phyloP scores from a whole-genome alignment of 805 yeast genomes.

The Kodamaea neixiangensis region DNA sequence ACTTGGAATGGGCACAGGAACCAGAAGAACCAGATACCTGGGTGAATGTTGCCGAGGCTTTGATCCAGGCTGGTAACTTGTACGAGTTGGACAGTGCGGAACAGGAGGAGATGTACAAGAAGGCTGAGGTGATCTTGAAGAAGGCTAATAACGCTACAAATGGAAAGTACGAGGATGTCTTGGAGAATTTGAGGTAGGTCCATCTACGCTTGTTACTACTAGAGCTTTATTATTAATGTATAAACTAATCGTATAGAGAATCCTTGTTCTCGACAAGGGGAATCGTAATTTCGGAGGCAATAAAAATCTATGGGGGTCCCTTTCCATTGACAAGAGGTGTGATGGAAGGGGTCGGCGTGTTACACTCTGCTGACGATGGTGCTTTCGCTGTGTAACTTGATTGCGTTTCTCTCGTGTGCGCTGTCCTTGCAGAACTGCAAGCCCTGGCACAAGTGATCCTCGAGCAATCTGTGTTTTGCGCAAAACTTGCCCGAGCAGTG shows the following conservation, averaged over 20 bases:
- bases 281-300: constrained; percentile 5
- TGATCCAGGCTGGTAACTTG: constrained; percentile 76
- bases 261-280: constrained; percentile 2
- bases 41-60: constrained; percentile 85
- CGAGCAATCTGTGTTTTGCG: constrained; percentile 82
- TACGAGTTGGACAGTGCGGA: constrained; percentile 62
- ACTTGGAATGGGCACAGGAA: constrained; percentile 59
- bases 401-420: constrained; percentile 81
- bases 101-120: constrained; percentile 64
- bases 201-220: too few relatives aligned
- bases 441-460: constrained; percentile 80
- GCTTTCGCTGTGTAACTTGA: constrained; percentile 79
- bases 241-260: too few relatives aligned
- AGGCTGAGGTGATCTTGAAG: constrained; percentile 67
- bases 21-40: constrained; percentile 77
- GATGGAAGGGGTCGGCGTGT: too few relatives aligned
- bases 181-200: constrained; percentile 47
- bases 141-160: constrained; percentile 80
- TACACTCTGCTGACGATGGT: constrained; percentile 74
- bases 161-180: constrained; percentile 67
- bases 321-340: too few relatives aligned
- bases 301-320: constrained; percentile 1
- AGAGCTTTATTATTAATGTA: not conserved
- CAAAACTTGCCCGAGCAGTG: constrained; percentile 85
- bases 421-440: constrained; percentile 78